phyloP scores from a whole-genome alignment of 331 rosid genomes.

The Saraca asoca region DNA sequence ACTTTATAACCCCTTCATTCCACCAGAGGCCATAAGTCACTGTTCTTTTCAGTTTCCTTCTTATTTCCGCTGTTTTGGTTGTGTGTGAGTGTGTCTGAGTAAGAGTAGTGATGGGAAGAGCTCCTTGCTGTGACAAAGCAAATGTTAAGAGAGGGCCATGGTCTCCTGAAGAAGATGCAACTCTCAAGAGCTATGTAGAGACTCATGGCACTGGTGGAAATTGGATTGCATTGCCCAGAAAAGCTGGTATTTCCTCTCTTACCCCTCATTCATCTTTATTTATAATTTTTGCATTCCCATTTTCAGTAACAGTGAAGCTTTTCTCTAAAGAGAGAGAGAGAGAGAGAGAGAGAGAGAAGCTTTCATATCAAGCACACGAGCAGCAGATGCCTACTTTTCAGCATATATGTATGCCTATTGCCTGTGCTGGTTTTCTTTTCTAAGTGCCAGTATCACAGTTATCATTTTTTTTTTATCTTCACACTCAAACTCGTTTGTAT shows the following conservation, averaged over 20 bases:
- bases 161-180: constrained; percentile 90
- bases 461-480: no score
- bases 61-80: constrained; percentile 4
- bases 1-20: no score
- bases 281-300: constrained; percentile 9
- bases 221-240: constrained; percentile 82
- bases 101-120: constrained; percentile 73
- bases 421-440: constrained; percentile 11
- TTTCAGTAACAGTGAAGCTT: constrained; percentile 2
- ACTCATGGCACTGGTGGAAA: constrained; percentile 76
- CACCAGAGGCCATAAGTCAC: no score
- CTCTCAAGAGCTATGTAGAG: constrained; percentile 59
- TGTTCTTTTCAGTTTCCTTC: neutral
- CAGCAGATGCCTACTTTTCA: no score
- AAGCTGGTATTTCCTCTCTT: constrained; percentile 68
- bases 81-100: neutral
- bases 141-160: constrained; percentile 87
- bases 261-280: neutral
- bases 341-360: no score
- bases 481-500: no score
- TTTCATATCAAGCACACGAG: no score
- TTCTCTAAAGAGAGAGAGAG: no score
- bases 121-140: constrained; percentile 93
- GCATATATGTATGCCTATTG: no score
- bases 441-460: neutral